Percentiles rank a stretch among this genome's conserved stretches.
Evolutionary conservation across 106 monocot species (phyloP).

Genomic region (Ottelia alismoides): DNA sequence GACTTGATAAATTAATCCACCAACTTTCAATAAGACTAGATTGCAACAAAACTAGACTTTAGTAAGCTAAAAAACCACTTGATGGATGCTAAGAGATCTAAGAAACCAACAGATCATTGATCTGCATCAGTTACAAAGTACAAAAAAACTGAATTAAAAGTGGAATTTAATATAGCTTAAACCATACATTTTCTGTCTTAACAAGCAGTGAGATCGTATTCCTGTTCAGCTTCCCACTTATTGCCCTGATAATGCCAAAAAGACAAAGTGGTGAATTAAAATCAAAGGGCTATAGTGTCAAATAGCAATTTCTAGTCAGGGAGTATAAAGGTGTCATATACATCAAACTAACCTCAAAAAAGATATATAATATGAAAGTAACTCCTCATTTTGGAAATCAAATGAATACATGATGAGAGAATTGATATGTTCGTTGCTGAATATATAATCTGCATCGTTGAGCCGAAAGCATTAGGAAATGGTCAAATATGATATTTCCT

Average conservation of each 20-base stretch:
- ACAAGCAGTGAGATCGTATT: constrained; percentile 87
- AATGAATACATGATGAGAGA: constrained; percentile 77
- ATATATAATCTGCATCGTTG: constrained; percentile 96
- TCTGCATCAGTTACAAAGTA: no score
- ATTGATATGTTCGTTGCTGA: constrained; percentile 95
- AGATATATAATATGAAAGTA: constrained; percentile 91
- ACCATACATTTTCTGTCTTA: constrained; percentile 76
- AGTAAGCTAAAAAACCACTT: no score
- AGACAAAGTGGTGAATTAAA: neutral
- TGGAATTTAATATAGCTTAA: no score
- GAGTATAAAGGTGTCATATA: no score
- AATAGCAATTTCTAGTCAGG: neutral
- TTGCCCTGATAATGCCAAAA: constrained; percentile 61
- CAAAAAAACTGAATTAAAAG: no score
- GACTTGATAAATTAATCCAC: no score
- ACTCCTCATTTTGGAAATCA: constrained; percentile 87
- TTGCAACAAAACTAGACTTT: no score
- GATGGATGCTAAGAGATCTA: no score
- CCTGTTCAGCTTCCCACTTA: constrained; percentile 94
- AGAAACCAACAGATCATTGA: no score
- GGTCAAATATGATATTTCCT: no score
- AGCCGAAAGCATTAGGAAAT: no score
- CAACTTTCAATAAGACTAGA: no score
- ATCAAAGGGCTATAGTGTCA: neutral
- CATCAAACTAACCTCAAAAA: constrained; percentile 93